phyloP scores from a whole-genome alignment of 2,329 filamentous ascomycete species.

The Aspergillus aculeatus region DNA sequence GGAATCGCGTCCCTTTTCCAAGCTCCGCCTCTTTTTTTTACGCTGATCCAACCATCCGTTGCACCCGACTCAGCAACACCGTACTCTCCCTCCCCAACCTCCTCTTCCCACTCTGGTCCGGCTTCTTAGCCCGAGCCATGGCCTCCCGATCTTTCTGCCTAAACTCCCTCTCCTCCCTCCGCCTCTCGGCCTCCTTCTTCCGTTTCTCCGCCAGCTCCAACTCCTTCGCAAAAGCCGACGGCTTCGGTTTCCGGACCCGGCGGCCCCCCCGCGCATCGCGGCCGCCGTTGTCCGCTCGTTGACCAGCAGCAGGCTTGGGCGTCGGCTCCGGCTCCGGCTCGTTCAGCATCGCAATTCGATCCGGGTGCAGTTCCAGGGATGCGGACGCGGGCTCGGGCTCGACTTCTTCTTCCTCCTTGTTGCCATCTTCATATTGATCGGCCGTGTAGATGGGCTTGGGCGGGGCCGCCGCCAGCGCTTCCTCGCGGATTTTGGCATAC shows the following conservation, averaged over 20 bases:
- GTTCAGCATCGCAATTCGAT: conserved; percentile 60
- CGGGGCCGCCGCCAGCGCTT: conserved; percentile 44
- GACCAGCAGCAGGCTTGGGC: conserved; percentile 13
- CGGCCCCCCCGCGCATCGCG: conserved; percentile 16
- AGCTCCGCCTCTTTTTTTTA: conserved; percentile 9
- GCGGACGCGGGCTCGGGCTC: conserved; percentile 25
- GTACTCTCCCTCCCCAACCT: conserved; percentile 80
- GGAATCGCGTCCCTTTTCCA: neutral
- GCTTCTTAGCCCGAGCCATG: conserved; percentile 61
- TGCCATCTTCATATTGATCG: conserved; percentile 27
- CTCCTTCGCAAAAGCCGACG: conserved; percentile 62
- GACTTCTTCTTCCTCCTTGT: neutral
- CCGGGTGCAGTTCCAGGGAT: conserved; percentile 58
- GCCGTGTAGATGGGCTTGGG: conserved; percentile 35
- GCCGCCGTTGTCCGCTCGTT: conserved; percentile 27
- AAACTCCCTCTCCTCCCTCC: conserved; percentile 63
- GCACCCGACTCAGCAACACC: conserved; percentile 73
- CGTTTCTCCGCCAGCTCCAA: conserved; percentile 65
- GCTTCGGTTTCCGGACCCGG: conserved; percentile 42
- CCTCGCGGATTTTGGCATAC: conserved; percentile 81
- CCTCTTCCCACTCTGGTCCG: conserved; percentile 67
- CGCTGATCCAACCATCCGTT: conserved; percentile 61
- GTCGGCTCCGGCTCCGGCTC: conserved; percentile 32
- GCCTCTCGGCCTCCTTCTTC: conserved; percentile 60
- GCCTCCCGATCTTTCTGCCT: conserved; percentile 69